phyloP scores from a whole-genome alignment of 768 basidiomycete genomes.

The Collybia nuda region DNA sequence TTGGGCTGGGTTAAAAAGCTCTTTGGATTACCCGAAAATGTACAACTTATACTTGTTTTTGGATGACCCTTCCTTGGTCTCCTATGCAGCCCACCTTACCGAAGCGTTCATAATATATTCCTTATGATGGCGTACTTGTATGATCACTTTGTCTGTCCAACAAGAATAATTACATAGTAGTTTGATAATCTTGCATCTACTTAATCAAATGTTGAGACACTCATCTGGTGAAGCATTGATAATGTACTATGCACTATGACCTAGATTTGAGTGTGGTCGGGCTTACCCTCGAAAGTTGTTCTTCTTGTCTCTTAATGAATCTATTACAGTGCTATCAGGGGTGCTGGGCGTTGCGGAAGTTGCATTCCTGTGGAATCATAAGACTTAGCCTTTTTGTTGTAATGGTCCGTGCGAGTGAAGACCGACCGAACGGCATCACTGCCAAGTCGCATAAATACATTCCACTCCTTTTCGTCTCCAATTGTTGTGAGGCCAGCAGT shows the following conservation, averaged over 20 bases:
- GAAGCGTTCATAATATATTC: too few species aligned
- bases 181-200: too few species aligned
- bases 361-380: slow-evolving; percentile 42
- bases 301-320: slow-evolving; percentile 77
- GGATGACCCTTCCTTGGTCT: not conserved
- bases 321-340: slow-evolving; percentile 65
- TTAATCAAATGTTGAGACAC: too few species aligned
- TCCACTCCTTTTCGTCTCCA: slow-evolving; percentile 92
- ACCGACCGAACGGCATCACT: slow-evolving; percentile 64
- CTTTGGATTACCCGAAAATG: too few species aligned
- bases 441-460: slow-evolving; percentile 87
- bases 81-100: too few species aligned
- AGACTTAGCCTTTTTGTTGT: not conserved
- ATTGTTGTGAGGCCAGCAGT: slow-evolving; percentile 88
- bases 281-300: slow-evolving; percentile 74
- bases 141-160: too few species aligned
- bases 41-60: not conserved
- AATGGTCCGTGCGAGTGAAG: not conserved
- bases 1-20: slow-evolving; percentile 43
- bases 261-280: too few species aligned
- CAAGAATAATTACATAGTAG: too few species aligned
- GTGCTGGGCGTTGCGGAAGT: slow-evolving; percentile 38
- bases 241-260: too few species aligned
- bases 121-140: too few species aligned
- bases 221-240: too few species aligned